phyloP scores from a whole-genome alignment of 805 yeast species.

The Wickerhamomyces canadensis region DNA sequence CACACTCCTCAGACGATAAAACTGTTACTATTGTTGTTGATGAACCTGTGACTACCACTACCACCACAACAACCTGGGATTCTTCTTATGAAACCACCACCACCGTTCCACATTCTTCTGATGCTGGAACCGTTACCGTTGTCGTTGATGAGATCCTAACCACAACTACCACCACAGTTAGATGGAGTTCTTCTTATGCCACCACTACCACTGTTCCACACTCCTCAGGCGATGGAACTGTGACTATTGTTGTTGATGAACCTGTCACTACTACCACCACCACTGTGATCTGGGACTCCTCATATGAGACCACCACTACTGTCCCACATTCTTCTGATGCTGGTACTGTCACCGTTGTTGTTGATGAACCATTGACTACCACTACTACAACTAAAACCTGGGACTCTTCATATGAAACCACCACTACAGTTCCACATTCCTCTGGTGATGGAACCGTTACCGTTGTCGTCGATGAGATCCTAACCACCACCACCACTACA shows the following conservation, averaged over 20 bases:
- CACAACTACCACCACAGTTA: neutral
- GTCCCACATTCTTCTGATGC: conserved; percentile 7
- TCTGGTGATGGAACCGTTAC: too few relatives aligned
- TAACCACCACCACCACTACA: conserved; percentile 1
- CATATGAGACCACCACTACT: conserved; percentile 9
- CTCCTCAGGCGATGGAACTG: conserved; percentile 1
- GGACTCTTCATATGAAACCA: too few relatives aligned
- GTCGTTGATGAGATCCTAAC: too few relatives aligned
- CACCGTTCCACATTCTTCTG: too few relatives aligned
- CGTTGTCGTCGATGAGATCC: too few relatives aligned
- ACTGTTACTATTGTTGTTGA: conserved; percentile 11
- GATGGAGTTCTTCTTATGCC: neutral
- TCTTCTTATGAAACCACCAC: too few relatives aligned
- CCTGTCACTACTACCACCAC: too few relatives aligned
- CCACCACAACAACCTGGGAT: too few relatives aligned
- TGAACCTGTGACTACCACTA: conserved; percentile 5
- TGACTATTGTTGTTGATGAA: conserved; percentile 2
- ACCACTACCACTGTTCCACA: conserved; percentile 1
- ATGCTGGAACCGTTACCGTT: too few relatives aligned
- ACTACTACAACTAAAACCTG: too few relatives aligned
- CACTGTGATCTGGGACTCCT: conserved; percentile 1
- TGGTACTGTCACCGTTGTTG: conserved; percentile 8
- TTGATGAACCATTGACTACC: conserved; percentile 12
- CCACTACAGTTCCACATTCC: too few relatives aligned
- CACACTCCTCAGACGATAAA: conserved; percentile 17